phyloP scores from a whole-genome alignment of 2,329 filamentous ascomycete species.

The Sclerotinia nivalis region DNA sequence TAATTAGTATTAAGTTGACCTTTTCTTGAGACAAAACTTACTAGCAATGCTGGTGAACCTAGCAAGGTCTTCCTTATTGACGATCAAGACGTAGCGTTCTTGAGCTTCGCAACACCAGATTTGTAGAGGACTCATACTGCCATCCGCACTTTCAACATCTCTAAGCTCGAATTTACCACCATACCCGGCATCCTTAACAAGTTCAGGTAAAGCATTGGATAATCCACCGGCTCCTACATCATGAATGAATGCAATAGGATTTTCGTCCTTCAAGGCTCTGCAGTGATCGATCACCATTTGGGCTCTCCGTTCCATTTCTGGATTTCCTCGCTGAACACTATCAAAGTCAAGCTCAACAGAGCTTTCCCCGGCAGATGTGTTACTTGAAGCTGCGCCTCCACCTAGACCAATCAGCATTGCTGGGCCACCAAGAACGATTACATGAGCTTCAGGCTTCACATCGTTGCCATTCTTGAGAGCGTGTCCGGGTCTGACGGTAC shows the following conservation, averaged over 20 bases:
- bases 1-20: conserved; percentile 18
- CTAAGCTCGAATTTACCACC: conserved; percentile 94
- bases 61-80: conserved; percentile 79
- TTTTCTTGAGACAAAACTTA: conserved; percentile 39
- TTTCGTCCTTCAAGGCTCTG: conserved; percentile 77
- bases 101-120: conserved; percentile 99
- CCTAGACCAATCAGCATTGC: conserved; percentile 98
- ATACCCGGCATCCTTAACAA: conserved; percentile 88
- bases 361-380: conserved; percentile 81
- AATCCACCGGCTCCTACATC: conserved; percentile 94
- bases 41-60: conserved; percentile 67
- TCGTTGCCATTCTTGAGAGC: conserved; percentile 79
- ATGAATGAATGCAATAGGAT: conserved; percentile 94
- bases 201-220: conserved; percentile 78
- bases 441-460: conserved; percentile 83
- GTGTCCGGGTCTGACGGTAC: conserved; percentile 86
- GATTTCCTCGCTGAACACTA: conserved; percentile 95
- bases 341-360: conserved; percentile 94
- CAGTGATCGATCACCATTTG: conserved; percentile 99
- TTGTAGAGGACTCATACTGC: conserved; percentile 89
- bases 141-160: conserved; percentile 87
- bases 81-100: conserved; percentile 89
- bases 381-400: conserved; percentile 91
- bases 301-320: conserved; percentile 90
- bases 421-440: conserved; percentile 91